Base-by-base conservation (phyloP, 2,329 filamentous ascomycete species). In the Microsporum ferrugineum region DNA sequence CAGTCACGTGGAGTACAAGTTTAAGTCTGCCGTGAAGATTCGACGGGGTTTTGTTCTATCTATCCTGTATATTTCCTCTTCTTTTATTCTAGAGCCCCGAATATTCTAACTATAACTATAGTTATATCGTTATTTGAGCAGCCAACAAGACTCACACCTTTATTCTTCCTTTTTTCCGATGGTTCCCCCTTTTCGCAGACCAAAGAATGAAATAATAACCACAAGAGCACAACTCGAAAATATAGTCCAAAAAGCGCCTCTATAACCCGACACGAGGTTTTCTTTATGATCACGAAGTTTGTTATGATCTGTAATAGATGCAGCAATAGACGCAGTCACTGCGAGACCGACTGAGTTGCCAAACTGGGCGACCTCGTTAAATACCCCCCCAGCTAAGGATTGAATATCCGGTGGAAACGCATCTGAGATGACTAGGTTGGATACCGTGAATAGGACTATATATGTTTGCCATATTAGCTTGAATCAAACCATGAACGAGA, bases 371-470 rank as follows among this genome's bases (percentile, higher is more conserved):
- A 80, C 73, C 0, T 82, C 84, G 63, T 83, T 84, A 68, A 85
- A 86, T 0, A 86, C 82, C 0, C 80, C 82, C 0, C 83, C 84
- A 0, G 82, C 83, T 0, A 86, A 71, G 0, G 80, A 80, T 61
- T 86, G 83, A 0, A 76, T 83, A 8, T 82, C 71, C 14, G 77
- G 73, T 0, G 81, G 79, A 63, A 85, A 85, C 1, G 74, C 76
- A 12, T 81, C 78, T 0, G 78, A 76, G 5, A 85, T 77, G 3
- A 84, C 71, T 17, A 85, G 75, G 27, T 80, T 72, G 0, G 78
- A 80, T 1, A 85, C 77, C 0, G 80, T 84, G 29, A 60, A 62
- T n/a, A 62, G 58, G 3, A 62, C 60, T 62, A 41, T 38, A 41
- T 38, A 29, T 17, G 8, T 17, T 23, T 57, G 4, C 12, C 53